Conservation (phyloP, 805 yeast species). For the Tetrapisispora nanseiensis region DNA sequence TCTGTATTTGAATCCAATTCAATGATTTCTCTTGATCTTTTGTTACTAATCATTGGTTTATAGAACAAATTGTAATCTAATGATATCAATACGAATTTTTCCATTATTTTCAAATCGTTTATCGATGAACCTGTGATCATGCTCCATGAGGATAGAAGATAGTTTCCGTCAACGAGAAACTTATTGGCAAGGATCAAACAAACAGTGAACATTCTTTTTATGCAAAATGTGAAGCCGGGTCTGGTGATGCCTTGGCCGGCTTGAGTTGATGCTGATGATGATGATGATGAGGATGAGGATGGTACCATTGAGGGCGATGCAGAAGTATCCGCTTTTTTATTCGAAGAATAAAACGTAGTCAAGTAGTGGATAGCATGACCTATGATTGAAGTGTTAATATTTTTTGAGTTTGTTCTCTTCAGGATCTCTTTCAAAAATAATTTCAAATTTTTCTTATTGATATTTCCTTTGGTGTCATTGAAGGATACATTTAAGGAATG, state of each 20-base stretch:
- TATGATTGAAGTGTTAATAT: not conserved
- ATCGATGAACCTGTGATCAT: slow-evolving; percentile 10
- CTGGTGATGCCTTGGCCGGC: not conserved
- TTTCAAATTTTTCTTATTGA: not conserved
- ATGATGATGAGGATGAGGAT: not conserved
- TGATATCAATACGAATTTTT: slow-evolving; percentile 14
- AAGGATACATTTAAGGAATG: not conserved
- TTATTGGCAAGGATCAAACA: slow-evolving; percentile 14
- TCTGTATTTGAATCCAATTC: not conserved
- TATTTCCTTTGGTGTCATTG: slow-evolving; percentile 5
- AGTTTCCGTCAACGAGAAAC: slow-evolving; percentile 12
- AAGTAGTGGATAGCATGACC: not conserved
- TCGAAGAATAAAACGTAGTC: not conserved
- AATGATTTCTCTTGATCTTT: not conserved
- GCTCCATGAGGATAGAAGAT: slow-evolving; percentile 12
- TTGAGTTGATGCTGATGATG: not conserved
- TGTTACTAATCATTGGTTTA: not conserved
- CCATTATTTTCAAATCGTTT: slow-evolving; percentile 10
- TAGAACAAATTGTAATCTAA: slow-evolving; percentile 13
- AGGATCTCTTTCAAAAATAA: slow-evolving; percentile 10
- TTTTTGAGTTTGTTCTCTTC: slow-evolving; percentile 8
- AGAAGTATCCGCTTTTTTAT: not conserved
- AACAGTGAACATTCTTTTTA: slow-evolving; percentile 10
- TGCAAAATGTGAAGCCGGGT: slow-evolving; percentile 11
- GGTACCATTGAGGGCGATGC: not conserved